Base-by-base conservation (phyloP, 2,329 filamentous ascomycete species). In the Botrytis byssoidea region DNA sequence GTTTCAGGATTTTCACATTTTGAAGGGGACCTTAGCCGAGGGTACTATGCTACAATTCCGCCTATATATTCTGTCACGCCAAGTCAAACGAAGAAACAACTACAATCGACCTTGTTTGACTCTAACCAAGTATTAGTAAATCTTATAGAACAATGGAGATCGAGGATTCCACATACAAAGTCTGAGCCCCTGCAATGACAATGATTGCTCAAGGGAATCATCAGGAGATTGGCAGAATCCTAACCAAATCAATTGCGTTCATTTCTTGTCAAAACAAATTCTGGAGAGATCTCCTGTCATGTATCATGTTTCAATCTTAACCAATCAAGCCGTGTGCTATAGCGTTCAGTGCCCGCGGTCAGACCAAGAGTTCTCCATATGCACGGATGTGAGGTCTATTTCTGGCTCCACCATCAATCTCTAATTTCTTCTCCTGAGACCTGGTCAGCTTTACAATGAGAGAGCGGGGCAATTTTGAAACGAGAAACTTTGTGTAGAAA, bases 391-490 rank as follows among this genome's bases (percentile, higher is more conserved):
- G n/a, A 44, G 59, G 51, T 60, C 67, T 46, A 42, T 60, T 70
- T 60, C 35, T 70, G 59, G 68, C 73, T 16, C 72, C 74, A 70
- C 61, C 72, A 73, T 18, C 74, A 55, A 67, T 55, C 32, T 66
- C 9, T 66, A 35, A 75, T 70, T 75, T 75, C 60, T 16, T 73
- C 44, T 74, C 73, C 59, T 74, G 66, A 67, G 20, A 64, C 63
- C 32, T 29, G 25, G 40, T 18, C 60, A 32, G 46, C 29, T 57
- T 55, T 8, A 71, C 25, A 32, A 46, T 71, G n/a, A 46, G 32
- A 32, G 22, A 25, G 20, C 55, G 18, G 66, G 5, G 48, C 35
- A n/a, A 42, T 44, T 44, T 7, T 14, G 44, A 66, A 71, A 66
- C 44, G 57, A 46, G 46, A 51, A 29, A 71, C 35, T 57, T 20